Conservation (phyloP, 192 early-diverging fungal genomes). For the Coemansia sp. region DNA sequence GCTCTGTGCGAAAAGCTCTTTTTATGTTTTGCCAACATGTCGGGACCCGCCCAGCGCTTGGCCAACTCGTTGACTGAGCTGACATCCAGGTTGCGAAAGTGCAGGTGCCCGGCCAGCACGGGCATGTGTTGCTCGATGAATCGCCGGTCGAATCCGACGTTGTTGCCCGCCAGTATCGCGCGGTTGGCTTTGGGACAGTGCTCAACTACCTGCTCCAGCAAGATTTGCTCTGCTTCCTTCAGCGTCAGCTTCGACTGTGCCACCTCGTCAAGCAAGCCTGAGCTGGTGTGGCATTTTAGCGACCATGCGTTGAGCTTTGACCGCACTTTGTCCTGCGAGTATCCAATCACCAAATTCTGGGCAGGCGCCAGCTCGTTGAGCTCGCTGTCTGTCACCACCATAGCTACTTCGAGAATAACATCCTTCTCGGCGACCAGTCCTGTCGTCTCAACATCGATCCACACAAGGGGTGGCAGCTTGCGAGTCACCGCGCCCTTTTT, state of each 20-base stretch:
- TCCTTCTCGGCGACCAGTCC: slow-evolving; percentile 57
- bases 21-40: slow-evolving; percentile 16
- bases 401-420: slow-evolving; percentile 80
- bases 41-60: slow-evolving; percentile 66
- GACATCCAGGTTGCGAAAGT: slow-evolving; percentile 84
- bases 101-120: slow-evolving; percentile 63
- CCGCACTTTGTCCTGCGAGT: slow-evolving; percentile 25
- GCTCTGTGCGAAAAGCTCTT: slow-evolving; percentile 70
- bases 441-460: slow-evolving; percentile 31
- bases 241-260: slow-evolving; percentile 61
- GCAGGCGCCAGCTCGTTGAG: slow-evolving; percentile 71
- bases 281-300: slow-evolving; percentile 67
- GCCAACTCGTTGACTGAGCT: slow-evolving; percentile 83
- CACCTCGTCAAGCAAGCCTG: slow-evolving; percentile 74
- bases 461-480: slow-evolving; percentile 12
- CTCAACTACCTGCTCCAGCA: slow-evolving; percentile 67
- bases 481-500: not conserved
- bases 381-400: slow-evolving; percentile 81
- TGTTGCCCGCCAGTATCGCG: slow-evolving; percentile 85
- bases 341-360: slow-evolving; percentile 59
- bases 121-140: slow-evolving; percentile 84
- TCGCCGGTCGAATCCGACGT: slow-evolving; percentile 80
- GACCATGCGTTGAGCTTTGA: slow-evolving; percentile 85
- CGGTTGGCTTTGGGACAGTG: slow-evolving; percentile 59
- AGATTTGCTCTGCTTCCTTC: slow-evolving; percentile 60